These are phyloP conservation scores for Sporothrix luriei DNA, from an alignment of 2,329 filamentous ascomycete genomes.

Conservation along the genomic window DNA sequence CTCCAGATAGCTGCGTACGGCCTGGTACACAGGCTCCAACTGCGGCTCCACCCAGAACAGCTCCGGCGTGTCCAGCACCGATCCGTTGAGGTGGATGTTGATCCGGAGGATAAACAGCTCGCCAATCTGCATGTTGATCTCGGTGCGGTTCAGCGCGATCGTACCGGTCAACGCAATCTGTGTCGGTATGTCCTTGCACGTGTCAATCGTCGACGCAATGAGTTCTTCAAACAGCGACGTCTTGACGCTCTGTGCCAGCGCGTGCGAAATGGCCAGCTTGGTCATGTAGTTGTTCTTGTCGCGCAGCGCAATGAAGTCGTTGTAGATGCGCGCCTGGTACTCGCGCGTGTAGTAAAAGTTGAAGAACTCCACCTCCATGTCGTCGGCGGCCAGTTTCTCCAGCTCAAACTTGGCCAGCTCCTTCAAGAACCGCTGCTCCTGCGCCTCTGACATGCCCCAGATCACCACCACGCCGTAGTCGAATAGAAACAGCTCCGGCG, in stretches of 20 bases:
- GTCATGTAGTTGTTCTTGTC: conserved; percentile 98
- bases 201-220: conserved; percentile 88
- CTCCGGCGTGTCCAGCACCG: conserved; percentile 93
- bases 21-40: conserved; percentile 93
- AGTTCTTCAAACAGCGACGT: conserved; percentile 96
- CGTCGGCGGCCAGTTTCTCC: conserved; percentile 83
- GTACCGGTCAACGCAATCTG: conserved; percentile 92
- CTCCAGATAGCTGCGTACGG: conserved; percentile 91
- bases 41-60: conserved; percentile 98
- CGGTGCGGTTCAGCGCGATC: conserved; percentile 79
- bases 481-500: conserved; percentile 92
- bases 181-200: conserved; percentile 87
- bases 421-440: conserved; percentile 89
- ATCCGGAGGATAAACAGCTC: conserved; percentile 97
- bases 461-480: conserved; percentile 97
- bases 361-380: conserved; percentile 95
- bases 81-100: conserved; percentile 96
- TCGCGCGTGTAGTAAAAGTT: conserved; percentile 99
- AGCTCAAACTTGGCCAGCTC: conserved; percentile 93
- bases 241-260: conserved; percentile 93
- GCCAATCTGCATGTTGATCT: conserved; percentile 99
- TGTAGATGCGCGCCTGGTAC: conserved; percentile 98
- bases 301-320: conserved; percentile 94
- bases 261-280: conserved; percentile 94
- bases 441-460: conserved; percentile 92